Base-by-base conservation (phyloP, 108 stramenopile genomes). In the Skeletonema marinoi region DNA sequence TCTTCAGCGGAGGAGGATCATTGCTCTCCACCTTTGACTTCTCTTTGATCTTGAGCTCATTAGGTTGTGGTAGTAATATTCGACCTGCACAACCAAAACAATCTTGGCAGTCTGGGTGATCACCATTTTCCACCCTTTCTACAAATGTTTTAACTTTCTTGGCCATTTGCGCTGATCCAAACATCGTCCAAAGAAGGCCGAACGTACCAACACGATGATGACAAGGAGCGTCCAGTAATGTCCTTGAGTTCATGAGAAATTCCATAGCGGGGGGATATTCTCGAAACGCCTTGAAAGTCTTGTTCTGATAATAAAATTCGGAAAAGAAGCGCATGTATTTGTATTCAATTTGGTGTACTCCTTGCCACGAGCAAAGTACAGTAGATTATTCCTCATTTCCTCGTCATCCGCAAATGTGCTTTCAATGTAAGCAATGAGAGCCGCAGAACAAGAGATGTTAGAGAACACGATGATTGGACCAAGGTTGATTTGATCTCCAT, bases 341-440 rank as follows among this genome's bases (percentile, higher is more conserved):
- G 39, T 8, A 41, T 1, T 25, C 29, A 17, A 2, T 36, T 65
- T 66, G 39, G 6, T 66, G 66, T 46, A 19, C 17, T 66, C 39
- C 42, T 66, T 19, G 29, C 66, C 66, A 17, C 9, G 1, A 21
- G 21, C 8, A 12, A 66, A 66, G 38, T 66, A 66, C 1, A 66
- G 42, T 6, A 66, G 41, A 36, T 42, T 17, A 66, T 66, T 66
- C 42, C 41, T 38, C 66, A 66, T 66, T 6, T 66, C 66, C 3
- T 42, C 17, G 6, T 66, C 66, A 66, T 66, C 66, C 2, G 25
- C 66, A 66, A 66, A 66, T 66, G 29, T 31, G 46, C 44, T 41
- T 66, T 66, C 66, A 7, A 66, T 66, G 19, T 66, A 66, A 7
- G 66, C 66, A 6, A 66, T 42, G 66, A 66, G 2, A 25, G 66